phyloP scores from a whole-genome alignment of 1,284 basidiomycete species.

The Crucibulum parvulum region DNA sequence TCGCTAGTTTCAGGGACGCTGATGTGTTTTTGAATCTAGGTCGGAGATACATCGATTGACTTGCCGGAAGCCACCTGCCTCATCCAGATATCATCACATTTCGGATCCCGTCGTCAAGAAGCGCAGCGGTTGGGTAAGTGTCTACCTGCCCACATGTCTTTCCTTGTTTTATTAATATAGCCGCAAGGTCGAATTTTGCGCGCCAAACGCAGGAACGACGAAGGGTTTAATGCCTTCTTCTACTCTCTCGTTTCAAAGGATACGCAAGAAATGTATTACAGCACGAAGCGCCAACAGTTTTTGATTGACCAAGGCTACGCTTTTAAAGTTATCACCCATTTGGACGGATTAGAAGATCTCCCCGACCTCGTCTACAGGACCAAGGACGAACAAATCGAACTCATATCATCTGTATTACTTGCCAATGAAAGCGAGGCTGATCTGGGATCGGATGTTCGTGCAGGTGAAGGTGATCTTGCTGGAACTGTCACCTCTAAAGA shows the following conservation, averaged over 20 bases:
- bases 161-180: background rate
- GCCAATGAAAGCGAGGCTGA: conserved; percentile 93
- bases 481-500: conserved; percentile 83
- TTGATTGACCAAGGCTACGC: conserved; percentile 99
- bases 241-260: conserved; percentile 99
- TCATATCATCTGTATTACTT: conserved; percentile 90
- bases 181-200: conserved; percentile 89
- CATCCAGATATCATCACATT: conserved; percentile 99
- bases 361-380: conserved; percentile 93
- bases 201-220: conserved; percentile 97
- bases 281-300: conserved; percentile 98
- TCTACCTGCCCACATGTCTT: background rate
- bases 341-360: conserved; percentile 90
- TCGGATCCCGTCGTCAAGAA: conserved; percentile 98
- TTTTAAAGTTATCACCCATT: conserved; percentile 99
- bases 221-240: conserved; percentile 99
- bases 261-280: conserved; percentile 99
- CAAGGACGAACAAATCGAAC: conserved; percentile 93
- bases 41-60: conserved; percentile 99
- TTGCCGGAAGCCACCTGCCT: conserved; percentile 98
- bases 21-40: conserved; percentile 52
- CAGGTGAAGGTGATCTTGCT: conserved; percentile 78
- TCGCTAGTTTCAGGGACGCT: background rate
- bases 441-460: conserved; percentile 84
- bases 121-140: conserved; percentile 89